Evolutionary conservation across 352 stramenopile species (phyloP).

Genomic region (Phytophthora syringae): DNA sequence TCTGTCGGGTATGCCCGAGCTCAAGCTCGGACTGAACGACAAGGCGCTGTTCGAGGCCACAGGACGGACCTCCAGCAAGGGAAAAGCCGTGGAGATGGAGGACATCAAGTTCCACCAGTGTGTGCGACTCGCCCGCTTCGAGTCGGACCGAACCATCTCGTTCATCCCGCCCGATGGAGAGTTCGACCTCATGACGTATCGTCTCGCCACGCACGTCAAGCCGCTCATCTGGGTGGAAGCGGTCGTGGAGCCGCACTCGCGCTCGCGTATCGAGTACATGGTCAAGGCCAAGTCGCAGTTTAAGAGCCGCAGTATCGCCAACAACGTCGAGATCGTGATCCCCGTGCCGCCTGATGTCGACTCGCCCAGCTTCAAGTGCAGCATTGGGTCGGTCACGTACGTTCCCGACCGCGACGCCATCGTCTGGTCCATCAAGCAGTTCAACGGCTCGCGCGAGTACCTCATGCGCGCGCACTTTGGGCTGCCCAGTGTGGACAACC

Average conservation of each 20-base stretch:
- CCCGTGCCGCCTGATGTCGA: slow-evolving; percentile 99
- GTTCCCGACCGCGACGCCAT: slow-evolving; percentile 98
- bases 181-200: slow-evolving; percentile 99
- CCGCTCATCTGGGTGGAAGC: slow-evolving; percentile 99
- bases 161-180: slow-evolving; percentile 99
- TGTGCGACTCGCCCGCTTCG: slow-evolving; percentile 98
- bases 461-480: slow-evolving; percentile 99
- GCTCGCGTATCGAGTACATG: slow-evolving; percentile 99
- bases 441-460: slow-evolving; percentile 98
- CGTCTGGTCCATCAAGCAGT: slow-evolving; percentile 99
- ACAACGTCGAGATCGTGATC: slow-evolving; percentile 99
- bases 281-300: slow-evolving; percentile 99
- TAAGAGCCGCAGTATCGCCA: slow-evolving; percentile 98
- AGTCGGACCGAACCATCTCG: slow-evolving; percentile 99
- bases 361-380: slow-evolving; percentile 98
- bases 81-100: slow-evolving; percentile 99
- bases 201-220: slow-evolving; percentile 98
- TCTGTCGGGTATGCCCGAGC: slow-evolving; percentile 98
- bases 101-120: slow-evolving; percentile 99
- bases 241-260: slow-evolving; percentile 98
- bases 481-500: slow-evolving; percentile 94
- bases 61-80: slow-evolving; percentile 85
- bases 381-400: slow-evolving; percentile 98
- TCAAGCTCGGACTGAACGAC: slow-evolving; percentile 99
- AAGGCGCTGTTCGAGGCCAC: slow-evolving; percentile 99